Conservation (phyloP, 192 early-diverging fungal genomes). For the Coemansia sp. region DNA sequence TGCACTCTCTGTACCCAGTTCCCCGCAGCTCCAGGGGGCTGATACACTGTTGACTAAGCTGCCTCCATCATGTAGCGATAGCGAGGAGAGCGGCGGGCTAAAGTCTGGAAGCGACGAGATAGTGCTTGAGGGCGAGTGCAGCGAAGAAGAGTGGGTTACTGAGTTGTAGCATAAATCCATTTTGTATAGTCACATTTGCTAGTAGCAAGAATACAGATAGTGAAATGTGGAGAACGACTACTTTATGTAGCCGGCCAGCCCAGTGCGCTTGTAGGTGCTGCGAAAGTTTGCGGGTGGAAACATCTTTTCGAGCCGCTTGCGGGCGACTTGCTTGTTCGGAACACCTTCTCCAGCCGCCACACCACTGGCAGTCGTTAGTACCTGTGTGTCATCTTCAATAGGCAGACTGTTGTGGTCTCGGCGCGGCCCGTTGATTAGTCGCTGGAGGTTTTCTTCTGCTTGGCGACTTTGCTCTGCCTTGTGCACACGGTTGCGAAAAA, state of each 20-base stretch:
- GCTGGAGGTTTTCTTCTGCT: slow-evolving; percentile 51
- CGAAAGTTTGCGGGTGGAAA: slow-evolving; percentile 51
- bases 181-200: background rate
- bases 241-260: slow-evolving; percentile 29
- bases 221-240: background rate
- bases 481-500: slow-evolving; percentile 53
- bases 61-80: slow-evolving; percentile 13
- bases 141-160: slow-evolving; percentile 47
- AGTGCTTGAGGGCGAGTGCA: slow-evolving; percentile 23
- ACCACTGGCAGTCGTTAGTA: background rate
- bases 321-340: slow-evolving; percentile 18
- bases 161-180: slow-evolving; percentile 16
- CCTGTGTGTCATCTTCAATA: background rate
- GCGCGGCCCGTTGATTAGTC: slow-evolving; percentile 40
- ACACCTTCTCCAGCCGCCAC: background rate
- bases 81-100: slow-evolving; percentile 5
- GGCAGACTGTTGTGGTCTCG: slow-evolving; percentile 1
- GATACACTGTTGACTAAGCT: slow-evolving; percentile 3
- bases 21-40: background rate
- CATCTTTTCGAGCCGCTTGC: slow-evolving; percentile 25
- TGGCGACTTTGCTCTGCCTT: slow-evolving; percentile 54
- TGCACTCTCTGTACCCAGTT: background rate
- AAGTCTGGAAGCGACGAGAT: slow-evolving; percentile 22
- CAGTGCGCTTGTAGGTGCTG: slow-evolving; percentile 38
- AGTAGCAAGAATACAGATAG: background rate